Conservation (phyloP, 1,284 basidiomycete species). For the Malassezia psittaci region DNA sequence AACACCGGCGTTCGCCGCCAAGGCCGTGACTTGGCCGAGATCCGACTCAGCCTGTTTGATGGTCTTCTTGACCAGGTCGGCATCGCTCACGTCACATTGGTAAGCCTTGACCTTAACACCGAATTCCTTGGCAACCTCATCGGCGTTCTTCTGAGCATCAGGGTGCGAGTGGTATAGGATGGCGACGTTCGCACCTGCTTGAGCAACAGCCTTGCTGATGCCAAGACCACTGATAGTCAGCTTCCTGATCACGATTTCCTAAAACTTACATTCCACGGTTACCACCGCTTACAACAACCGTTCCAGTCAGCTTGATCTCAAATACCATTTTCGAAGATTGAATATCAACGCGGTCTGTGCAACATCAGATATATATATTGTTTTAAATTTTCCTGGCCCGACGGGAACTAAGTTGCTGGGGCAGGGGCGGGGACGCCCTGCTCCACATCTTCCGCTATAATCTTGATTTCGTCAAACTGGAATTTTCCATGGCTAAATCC, state of each 20-base stretch:
- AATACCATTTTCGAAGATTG: constrained; percentile 13
- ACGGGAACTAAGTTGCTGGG: no score
- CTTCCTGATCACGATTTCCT: neutral
- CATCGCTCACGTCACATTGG: constrained; percentile 47
- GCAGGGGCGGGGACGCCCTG: no score
- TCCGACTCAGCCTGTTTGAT: constrained; percentile 38
- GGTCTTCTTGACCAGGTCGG: constrained; percentile 38
- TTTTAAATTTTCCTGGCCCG: no score
- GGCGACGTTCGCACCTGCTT: constrained; percentile 46
- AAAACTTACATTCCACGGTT: constrained; percentile 37
- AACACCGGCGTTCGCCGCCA: constrained; percentile 45
- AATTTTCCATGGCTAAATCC: no score
- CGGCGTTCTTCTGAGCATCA: constrained; percentile 43
- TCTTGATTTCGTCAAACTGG: no score
- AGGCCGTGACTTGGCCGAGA: constrained; percentile 39
- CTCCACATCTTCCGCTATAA: no score
- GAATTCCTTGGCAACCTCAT: constrained; percentile 39
- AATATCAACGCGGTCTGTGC: neutral
- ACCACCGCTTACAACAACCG: constrained; percentile 53
- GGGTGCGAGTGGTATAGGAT: constrained; percentile 46
- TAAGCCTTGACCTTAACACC: constrained; percentile 45
- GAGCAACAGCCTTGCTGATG: constrained; percentile 41
- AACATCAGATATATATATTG: neutral
- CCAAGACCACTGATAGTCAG: constrained; percentile 31
- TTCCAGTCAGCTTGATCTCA: constrained; percentile 28